Evolutionary conservation across 768 basidiomycete genomes (phyloP).

Genomic region (Psilocybe tampanensis): DNA sequence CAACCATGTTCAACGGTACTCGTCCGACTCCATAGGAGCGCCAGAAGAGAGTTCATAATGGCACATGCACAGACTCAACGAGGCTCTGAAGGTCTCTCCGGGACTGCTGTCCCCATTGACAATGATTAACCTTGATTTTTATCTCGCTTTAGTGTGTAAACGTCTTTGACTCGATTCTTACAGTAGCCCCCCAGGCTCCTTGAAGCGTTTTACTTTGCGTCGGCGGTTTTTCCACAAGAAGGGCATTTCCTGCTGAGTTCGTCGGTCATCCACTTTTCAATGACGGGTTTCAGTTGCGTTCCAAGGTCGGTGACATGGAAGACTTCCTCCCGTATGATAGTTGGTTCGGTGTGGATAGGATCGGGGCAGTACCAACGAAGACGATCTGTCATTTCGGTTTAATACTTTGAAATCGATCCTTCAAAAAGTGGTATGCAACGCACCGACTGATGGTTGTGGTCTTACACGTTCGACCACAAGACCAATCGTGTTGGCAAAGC

Average conservation of each 20-base stretch:
- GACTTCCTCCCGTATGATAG: slow-evolving; percentile 58
- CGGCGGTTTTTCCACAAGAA: slow-evolving; percentile 58
- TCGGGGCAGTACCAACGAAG: slow-evolving; percentile 92
- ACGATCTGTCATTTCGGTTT: slow-evolving; percentile 62
- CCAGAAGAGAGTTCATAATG: too few species aligned
- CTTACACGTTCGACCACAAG: slow-evolving; percentile 88
- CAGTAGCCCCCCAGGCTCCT: too few species aligned
- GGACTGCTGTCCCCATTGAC: too few species aligned
- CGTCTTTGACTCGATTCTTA: too few species aligned
- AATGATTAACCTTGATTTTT: too few species aligned
- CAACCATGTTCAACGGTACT: too few species aligned
- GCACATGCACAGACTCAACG: too few species aligned
- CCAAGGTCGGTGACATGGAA: slow-evolving; percentile 93
- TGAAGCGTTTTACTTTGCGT: slow-evolving; percentile 40
- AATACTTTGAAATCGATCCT: background rate
- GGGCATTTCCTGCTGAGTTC: slow-evolving; percentile 68
- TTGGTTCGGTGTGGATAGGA: slow-evolving; percentile 47
- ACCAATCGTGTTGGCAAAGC: slow-evolving; percentile 89
- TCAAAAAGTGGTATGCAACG: background rate
- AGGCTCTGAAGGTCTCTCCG: too few species aligned
- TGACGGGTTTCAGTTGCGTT: slow-evolving; percentile 90
- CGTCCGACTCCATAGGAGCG: too few species aligned
- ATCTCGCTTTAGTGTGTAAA: too few species aligned
- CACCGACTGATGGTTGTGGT: slow-evolving; percentile 75
- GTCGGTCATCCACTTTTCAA: slow-evolving; percentile 78